These are phyloP conservation scores for Cutaneotrichosporon cavernicola DNA, from an alignment of 1,284 basidiomycete genomes.

Conservation along the genomic window DNA sequence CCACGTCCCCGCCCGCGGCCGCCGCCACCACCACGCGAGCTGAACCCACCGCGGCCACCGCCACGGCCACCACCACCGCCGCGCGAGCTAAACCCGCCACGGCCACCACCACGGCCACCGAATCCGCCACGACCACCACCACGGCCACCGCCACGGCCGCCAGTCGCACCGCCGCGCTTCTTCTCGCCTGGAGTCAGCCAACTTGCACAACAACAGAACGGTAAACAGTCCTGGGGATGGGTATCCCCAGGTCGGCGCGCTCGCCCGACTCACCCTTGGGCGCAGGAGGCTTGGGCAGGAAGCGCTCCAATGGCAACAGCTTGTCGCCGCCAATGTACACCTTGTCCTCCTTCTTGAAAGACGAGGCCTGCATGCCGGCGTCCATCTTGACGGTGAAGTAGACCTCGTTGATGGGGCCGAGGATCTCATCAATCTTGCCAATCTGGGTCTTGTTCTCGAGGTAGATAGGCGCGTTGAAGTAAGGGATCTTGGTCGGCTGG, in stretches of 20 bases:
- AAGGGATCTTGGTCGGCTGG: constrained; percentile 87
- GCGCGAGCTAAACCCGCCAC: constrained; percentile 17
- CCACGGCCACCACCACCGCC: constrained; percentile 25
- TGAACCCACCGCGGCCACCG: constrained; percentile 17
- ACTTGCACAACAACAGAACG: not conserved
- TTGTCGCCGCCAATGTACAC: constrained; percentile 94
- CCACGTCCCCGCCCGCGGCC: constrained; percentile 19
- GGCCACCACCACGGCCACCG: constrained; percentile 19
- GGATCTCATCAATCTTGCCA: constrained; percentile 88
- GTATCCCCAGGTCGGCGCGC: no score
- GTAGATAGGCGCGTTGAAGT: constrained; percentile 99
- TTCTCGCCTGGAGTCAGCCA: constrained; percentile 15
- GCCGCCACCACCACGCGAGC: constrained; percentile 20
- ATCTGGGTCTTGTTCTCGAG: constrained; percentile 95
- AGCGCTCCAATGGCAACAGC: constrained; percentile 91
- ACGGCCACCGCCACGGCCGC: constrained; percentile 14
- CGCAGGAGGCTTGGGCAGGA: constrained; percentile 85
- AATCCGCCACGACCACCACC: constrained; percentile 18
- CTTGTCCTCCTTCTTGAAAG: constrained; percentile 97
- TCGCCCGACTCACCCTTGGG: constrained; percentile 60
- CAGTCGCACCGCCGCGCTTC: constrained; percentile 15
- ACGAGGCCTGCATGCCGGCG: constrained; percentile 89
- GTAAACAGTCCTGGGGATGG: not conserved
- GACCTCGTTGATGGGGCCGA: constrained; percentile 89
- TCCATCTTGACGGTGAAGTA: constrained; percentile 98